Conservation (phyloP, 1,284 basidiomycete genomes). For the Schizophyllum amplum region DNA sequence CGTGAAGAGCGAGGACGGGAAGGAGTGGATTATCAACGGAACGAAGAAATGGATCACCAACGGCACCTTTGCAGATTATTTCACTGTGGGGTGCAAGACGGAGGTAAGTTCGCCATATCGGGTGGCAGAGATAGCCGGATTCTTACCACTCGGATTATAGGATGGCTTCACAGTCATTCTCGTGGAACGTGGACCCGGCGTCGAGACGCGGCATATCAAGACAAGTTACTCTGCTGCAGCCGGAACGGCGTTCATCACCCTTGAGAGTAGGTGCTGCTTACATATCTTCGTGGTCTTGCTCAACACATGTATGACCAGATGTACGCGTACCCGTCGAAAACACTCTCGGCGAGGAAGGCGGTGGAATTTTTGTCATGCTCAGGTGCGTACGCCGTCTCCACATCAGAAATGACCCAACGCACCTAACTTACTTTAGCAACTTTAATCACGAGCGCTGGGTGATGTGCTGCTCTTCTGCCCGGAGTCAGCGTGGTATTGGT, state of each 20-base stretch:
- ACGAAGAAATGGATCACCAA: conserved; percentile 69
- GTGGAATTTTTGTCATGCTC: conserved; percentile 3
- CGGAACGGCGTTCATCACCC: conserved; percentile 72
- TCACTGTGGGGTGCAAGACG: conserved; percentile 54
- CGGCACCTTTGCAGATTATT: conserved; percentile 42
- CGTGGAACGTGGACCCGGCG: conserved; percentile 60
- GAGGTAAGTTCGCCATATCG: too few relatives aligned
- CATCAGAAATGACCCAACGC: too few relatives aligned
- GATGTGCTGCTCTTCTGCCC: conserved; percentile 33
- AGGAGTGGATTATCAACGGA: conserved; percentile 79
- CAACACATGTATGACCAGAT: conserved; percentile 18
- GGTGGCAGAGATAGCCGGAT: too few relatives aligned
- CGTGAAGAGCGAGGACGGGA: conserved; percentile 76
- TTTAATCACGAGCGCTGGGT: conserved; percentile 56
- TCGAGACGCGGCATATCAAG: conserved; percentile 76
- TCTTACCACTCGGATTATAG: too few relatives aligned
- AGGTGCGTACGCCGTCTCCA: conserved; percentile 3
- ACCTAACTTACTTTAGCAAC: too few relatives aligned
- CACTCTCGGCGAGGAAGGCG: conserved; percentile 45
- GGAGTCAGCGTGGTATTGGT: neutral
- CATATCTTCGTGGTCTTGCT: too few relatives aligned
- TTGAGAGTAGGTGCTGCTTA: conserved; percentile 36
- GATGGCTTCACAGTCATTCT: conserved; percentile 76
- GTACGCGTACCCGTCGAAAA: conserved; percentile 72
- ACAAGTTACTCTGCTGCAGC: conserved; percentile 61